Evolutionary conservation across 164 flowering plant species (phyloP).

Genomic region (Dillenia turbinata): DNA sequence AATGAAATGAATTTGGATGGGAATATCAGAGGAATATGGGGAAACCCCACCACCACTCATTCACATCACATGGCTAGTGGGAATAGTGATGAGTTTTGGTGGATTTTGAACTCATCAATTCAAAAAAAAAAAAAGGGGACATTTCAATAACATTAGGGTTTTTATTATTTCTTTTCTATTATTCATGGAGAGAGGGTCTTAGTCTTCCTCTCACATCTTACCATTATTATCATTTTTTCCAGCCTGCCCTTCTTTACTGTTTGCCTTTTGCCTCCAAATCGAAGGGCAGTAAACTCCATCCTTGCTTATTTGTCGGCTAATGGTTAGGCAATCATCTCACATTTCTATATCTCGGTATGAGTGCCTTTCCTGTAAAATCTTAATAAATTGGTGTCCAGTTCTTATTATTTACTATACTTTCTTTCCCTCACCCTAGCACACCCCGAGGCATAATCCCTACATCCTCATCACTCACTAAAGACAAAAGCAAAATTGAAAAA

Average conservation of each 20-base stretch:
- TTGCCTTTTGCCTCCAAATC: slow-evolving; percentile 26
- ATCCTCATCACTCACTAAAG: too few relatives aligned
- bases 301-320: slow-evolving; percentile 43
- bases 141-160: too few relatives aligned
- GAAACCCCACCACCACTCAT: slow-evolving; percentile 18
- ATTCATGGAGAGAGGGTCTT: slow-evolving; percentile 4
- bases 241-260: neutral
- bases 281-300: slow-evolving; percentile 24
- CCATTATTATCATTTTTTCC: neutral
- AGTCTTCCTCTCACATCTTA: neutral
- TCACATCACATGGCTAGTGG: slow-evolving; percentile 28
- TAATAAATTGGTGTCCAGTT: too few relatives aligned
- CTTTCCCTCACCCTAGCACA: too few relatives aligned
- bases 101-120: neutral
- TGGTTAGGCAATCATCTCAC: slow-evolving; percentile 29
- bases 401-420: too few relatives aligned
- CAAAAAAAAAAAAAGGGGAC: too few relatives aligned
- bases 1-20: too few relatives aligned
- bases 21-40: slow-evolving; percentile 1
- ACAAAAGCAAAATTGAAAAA: too few relatives aligned
- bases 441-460: too few relatives aligned
- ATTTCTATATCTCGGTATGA: slow-evolving; percentile 27
- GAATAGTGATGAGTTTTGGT: slow-evolving; percentile 13
- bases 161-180: neutral
- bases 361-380: slow-evolving; percentile 13